Base-by-base conservation (phyloP, 2,329 filamentous ascomycete species). In the Cladosporium sp. region DNA sequence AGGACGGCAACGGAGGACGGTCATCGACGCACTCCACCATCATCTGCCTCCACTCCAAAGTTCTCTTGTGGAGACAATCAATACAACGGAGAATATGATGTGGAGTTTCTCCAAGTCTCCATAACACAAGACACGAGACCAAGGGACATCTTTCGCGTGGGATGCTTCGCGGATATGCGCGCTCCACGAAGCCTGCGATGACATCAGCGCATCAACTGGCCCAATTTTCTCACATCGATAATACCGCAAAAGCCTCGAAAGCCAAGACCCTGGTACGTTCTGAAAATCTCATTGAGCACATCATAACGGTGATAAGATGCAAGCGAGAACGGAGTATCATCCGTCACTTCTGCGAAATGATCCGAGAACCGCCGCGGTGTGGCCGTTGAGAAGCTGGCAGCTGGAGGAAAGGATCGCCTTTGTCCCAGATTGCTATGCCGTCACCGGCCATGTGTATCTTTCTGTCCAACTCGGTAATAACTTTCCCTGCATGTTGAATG, bases 301-400 rank as follows among this genome's bases (percentile, higher is more conserved):
- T 41, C 55, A 58, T 41, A 21, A 10, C n/a, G n/a, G 8, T 11
- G n/a, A 32, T 32, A 32, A 30, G 28, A 34, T 55, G 15, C 28
- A 58, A 28, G 30, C 30, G 34, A 58, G 4, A 18, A 58, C 55
- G 55, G 55, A 58, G 32, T 36, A 26, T 7, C 7, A 24, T 58
- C 55, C 34, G 55, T 30, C 24, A 52, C 21, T 14, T 28, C 5
- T 24, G 32, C 30, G 28, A 36, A 34, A 11, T 28, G 32, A 26
- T 41, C 60, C 60, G 60, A 63, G 21, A 55, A 63, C 26, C 30
- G 60, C 60, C 60, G 60, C 47, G 21, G 26, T 63, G 32, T 28
- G 49, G 32, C 60, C 60, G 60, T n/a, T 32, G 38, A 2, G 28
- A 18, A 26, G 38, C 58, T 41, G 55, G 32, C 18, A 5, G 24